These are phyloP conservation scores for Polytrichum formosum DNA, from an alignment of 225 moss, liverwort and hornwort genomes.

Conservation along the genomic window DNA sequence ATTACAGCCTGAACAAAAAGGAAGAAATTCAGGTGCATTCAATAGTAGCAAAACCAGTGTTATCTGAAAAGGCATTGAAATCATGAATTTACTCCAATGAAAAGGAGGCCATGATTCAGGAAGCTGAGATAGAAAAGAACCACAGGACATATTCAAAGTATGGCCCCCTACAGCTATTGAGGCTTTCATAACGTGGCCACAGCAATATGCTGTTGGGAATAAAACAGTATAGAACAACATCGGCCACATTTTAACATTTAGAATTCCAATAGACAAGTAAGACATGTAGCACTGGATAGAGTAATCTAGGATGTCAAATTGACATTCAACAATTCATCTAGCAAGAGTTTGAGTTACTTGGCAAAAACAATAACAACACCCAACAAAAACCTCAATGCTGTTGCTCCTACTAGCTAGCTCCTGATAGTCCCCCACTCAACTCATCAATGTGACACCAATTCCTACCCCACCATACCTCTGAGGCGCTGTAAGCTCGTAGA, in stretches of 20 bases:
- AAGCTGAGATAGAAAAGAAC: too few species aligned
- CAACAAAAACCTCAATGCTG: background rate
- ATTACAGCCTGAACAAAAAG: conserved; percentile 68
- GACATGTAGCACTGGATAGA: too few species aligned
- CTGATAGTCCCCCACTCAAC: too few species aligned
- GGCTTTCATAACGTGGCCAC: background rate
- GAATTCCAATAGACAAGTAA: background rate
- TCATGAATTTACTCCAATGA: too few species aligned
- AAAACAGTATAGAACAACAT: background rate
- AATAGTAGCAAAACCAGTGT: too few species aligned
- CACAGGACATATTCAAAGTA: too few species aligned
- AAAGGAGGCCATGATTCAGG: too few species aligned
- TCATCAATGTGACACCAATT: background rate
- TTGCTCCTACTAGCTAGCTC: too few species aligned
- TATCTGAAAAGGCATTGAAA: too few species aligned
- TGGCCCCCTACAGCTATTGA: too few species aligned
- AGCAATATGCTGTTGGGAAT: background rate
- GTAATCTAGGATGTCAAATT: too few species aligned
- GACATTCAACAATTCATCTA: background rate
- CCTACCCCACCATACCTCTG: conserved; percentile 59
- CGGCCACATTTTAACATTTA: background rate
- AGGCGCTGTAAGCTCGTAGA: conserved; percentile 80
- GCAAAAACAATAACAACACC: background rate
- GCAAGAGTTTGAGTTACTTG: background rate
- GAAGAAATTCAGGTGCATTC: background rate